These are phyloP conservation scores for Xylaria sp. DNA, from an alignment of 2,329 filamentous ascomycete species.

Conservation along the genomic window DNA sequence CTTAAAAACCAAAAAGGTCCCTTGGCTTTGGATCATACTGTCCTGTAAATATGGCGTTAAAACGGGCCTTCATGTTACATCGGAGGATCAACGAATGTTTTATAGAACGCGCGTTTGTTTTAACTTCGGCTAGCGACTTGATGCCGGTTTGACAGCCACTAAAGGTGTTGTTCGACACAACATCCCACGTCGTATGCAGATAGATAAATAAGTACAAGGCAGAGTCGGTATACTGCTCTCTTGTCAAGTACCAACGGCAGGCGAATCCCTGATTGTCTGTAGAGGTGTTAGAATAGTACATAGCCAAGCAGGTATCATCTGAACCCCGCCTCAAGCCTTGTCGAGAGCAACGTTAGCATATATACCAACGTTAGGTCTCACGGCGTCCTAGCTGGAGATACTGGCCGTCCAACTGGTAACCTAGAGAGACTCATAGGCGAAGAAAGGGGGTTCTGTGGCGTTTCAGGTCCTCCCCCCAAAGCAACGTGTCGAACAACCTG, in stretches of 20 bases:
- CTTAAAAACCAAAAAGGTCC: background rate
- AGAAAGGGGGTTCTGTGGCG: constrained; percentile 20
- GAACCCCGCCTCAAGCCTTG: too few species aligned
- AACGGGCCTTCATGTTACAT: constrained; percentile 35
- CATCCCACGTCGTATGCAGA: background rate
- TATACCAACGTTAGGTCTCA: background rate
- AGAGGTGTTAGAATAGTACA: background rate
- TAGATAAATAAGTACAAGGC: too few species aligned
- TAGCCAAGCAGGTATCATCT: too few species aligned
- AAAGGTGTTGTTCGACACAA: background rate
- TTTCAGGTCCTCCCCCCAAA: constrained; percentile 23
- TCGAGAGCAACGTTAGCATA: too few species aligned
- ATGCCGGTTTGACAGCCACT: constrained; percentile 2
- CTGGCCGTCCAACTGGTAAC: background rate
- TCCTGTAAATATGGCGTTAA: constrained; percentile 29
- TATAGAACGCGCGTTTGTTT: constrained; percentile 16
- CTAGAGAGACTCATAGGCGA: constrained; percentile 5
- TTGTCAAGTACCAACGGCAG: background rate
- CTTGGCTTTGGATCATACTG: constrained; percentile 25
- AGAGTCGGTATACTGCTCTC: background rate
- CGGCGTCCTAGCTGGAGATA: background rate
- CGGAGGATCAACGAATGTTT: constrained; percentile 21
- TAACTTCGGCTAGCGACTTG: background rate
- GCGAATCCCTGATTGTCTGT: background rate
- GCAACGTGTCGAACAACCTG: constrained; percentile 7